These are phyloP conservation scores for Marasmius sp. DNA, from an alignment of 1,284 basidiomycete genomes.

Conservation along the genomic window DNA sequence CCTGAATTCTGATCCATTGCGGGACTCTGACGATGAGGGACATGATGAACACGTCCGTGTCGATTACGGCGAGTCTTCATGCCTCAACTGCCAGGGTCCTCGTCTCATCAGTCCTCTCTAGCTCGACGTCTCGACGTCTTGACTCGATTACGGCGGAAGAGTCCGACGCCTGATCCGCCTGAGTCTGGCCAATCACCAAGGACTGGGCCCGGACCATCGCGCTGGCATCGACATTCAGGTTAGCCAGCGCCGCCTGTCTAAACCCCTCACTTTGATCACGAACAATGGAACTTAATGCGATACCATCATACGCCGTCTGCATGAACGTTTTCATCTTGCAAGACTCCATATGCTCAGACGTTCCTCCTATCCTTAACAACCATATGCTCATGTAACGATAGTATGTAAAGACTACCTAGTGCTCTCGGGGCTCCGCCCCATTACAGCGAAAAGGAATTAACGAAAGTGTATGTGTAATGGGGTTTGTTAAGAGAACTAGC, in stretches of 20 bases:
- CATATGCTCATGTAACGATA: background rate
- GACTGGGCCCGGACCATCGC: too few relatives aligned
- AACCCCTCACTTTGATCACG: too few relatives aligned
- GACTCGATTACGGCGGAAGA: conserved; percentile 40
- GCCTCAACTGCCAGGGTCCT: background rate
- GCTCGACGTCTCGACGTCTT: conserved; percentile 52
- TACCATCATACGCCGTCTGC: too few relatives aligned
- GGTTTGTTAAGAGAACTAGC: conserved; percentile 5
- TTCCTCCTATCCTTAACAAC: background rate
- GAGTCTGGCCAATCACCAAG: background rate
- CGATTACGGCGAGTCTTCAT: conserved; percentile 57
- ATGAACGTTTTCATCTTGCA: too few relatives aligned
- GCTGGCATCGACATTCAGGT: background rate
- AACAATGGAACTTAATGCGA: too few relatives aligned
- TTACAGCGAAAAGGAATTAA: background rate
- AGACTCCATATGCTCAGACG: too few relatives aligned
- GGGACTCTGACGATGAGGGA: conserved; percentile 71
- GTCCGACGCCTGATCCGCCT: conserved; percentile 37
- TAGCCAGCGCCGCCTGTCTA: background rate
- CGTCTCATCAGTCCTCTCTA: conserved; percentile 21
- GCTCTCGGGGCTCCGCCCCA: background rate
- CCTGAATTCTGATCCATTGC: conserved; percentile 59
- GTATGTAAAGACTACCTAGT: background rate
- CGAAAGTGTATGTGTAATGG: conserved; percentile 1
- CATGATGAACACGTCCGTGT: conserved; percentile 58